These are phyloP conservation scores for Populus tremula DNA, from an alignment of 345 rosid species.

Conservation along the genomic window DNA sequence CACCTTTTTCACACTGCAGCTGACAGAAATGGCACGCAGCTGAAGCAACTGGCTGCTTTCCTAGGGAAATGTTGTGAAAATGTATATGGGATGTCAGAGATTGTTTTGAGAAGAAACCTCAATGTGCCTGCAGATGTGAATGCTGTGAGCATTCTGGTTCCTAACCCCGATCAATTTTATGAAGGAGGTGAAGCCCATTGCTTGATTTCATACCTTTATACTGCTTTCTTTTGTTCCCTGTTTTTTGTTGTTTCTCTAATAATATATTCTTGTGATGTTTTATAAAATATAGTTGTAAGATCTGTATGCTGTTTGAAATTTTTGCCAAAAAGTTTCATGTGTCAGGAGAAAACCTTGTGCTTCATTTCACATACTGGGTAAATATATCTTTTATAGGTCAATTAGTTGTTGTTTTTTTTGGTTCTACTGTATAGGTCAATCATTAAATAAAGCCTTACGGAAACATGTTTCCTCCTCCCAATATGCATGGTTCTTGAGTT, in stretches of 20 bases:
- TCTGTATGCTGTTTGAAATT: too few relatives aligned
- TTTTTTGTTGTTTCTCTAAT: conserved; percentile 2
- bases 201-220: background rate
- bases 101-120: conserved; percentile 72
- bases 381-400: too few relatives aligned
- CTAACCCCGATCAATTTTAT: conserved; percentile 50
- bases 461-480: too few relatives aligned
- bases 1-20: conserved; percentile 59
- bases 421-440: too few relatives aligned
- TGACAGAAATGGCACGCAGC: conserved; percentile 61
- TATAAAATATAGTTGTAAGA: background rate
- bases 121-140: conserved; percentile 66
- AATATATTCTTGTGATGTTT: background rate
- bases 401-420: too few relatives aligned
- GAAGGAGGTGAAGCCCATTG: conserved; percentile 46
- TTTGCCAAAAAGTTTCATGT: too few relatives aligned
- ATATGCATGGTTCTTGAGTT: background rate
- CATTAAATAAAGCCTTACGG: too few relatives aligned
- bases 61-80: conserved; percentile 49
- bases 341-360: too few relatives aligned
- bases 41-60: conserved; percentile 66
- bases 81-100: conserved; percentile 57
- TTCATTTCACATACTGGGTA: too few relatives aligned
- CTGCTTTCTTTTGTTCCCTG: background rate
- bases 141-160: conserved; percentile 76